Base-by-base conservation (phyloP, 257 asterid species). In the Anisodus acutangulus region DNA sequence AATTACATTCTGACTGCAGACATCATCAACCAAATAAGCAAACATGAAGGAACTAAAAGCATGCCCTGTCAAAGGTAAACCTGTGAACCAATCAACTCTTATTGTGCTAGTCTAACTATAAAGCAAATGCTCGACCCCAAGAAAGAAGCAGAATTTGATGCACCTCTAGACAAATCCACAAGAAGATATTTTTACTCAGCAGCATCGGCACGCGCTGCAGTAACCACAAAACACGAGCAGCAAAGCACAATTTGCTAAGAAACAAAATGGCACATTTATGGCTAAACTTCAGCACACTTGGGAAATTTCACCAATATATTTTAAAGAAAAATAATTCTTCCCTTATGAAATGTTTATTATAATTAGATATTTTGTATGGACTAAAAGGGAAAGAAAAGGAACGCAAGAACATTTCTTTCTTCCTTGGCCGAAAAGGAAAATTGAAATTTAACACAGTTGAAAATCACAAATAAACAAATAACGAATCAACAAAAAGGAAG, bases 181-280 rank as follows among this genome's bases (percentile, higher is more conserved):
- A 39, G 78, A 31, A n/a, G 58, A 70, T 43, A 2, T 9, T 70
- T 70, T 41, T 4, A 45, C 55, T 70, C 54, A 41, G 53, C 31
- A 15, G 5, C 78, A 69, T 16, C 78, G 3, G 10, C 47, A 35
- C 47, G 4, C 35, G 49, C 76, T 68, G 45, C 26, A 37, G 76
- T 68, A 37, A 39, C 35, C 8, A 70, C 57, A 70, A 43, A 4
- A 70, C 57, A 45, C 79, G 9, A 16, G 37, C 79, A n/a, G 79
- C 57, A 70, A 43, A 43, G 79, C 57, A 70, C 37, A 70, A 70
- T 43, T 70, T 70, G 37, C 57, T 17, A 43, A 43, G 79, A 17
- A 43, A 19, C 4, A 70, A 43, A 43, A 17, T 70, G 79, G 79
- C 79, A 70, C 37, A 70, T 43, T 43, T 43, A 43, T 41, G 55